Evolutionary conservation across 805 yeast species (phyloP), one percentile per base, ranked within the genome.

Genomic region (Teunomyces panamensis): DNA sequence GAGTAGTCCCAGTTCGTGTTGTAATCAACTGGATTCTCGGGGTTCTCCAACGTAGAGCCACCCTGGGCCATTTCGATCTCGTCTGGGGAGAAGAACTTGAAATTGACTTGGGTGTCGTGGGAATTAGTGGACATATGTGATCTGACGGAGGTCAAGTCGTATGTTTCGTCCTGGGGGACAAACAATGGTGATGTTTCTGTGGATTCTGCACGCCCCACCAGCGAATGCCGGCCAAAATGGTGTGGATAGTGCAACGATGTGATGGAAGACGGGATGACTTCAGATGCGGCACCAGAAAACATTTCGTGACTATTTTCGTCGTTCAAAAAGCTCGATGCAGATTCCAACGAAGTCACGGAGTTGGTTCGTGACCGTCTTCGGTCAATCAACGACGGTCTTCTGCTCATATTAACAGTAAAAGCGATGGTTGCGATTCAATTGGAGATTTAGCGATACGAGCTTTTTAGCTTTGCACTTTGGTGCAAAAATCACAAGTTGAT

Each of bases 21-120:
- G 58, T 83, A 87, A 60, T 87, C 94, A 17, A 86, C 79, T 0
- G 79, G 77, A 29, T 76, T 73, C 29, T 67, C 71, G 1, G 77
- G 74, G 55, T 80, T 77, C 51, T 83, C 87, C 55, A 85, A 62
- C 2, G 92, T 85, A 1, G 97, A 87, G 1, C 92, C 77, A 42
- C 97, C 97, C 46, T 87, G 94, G 0, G 98, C 97, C 44, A 78
- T 74, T 57, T 86, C 91, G 41, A 92, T 84, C 55, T 89, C 94
- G 47, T 87, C 89, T 3, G 85, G 74, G 9, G 92, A 82, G 66
- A 92, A 92, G 63, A 91, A 92, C 51, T 82, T 79, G 69, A 94
- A 92, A 47, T 83, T 73, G 10, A 61, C 58, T 33, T 58, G 63
- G 6, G 69, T 62, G 42, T 70, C 75, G 24, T 59, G 50, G 6